Conservation (phyloP, 345 rosid species). For the Eutrema heterophyllum region DNA sequence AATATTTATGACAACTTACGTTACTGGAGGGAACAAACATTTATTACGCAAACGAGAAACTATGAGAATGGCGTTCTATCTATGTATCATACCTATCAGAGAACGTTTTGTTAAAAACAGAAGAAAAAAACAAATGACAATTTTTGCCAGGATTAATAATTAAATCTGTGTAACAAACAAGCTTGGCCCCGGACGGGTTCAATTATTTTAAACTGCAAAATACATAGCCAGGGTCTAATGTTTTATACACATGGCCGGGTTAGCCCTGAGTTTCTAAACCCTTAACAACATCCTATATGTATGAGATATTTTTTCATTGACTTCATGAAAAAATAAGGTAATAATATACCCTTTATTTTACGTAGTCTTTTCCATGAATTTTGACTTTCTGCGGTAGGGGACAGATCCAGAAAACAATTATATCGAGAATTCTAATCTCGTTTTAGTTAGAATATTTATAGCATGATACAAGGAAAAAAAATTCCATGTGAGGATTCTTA, state of each 20-base stretch:
- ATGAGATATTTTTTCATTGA: background rate
- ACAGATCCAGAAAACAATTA: background rate
- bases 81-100: too few species aligned
- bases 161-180: too few species aligned
- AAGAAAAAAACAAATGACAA: too few species aligned
- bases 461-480: too few species aligned
- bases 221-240: too few species aligned
- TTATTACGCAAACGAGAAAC: background rate
- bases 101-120: too few species aligned
- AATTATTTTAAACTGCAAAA: too few species aligned
- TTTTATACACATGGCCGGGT: too few species aligned
- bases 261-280: too few species aligned
- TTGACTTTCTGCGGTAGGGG: background rate
- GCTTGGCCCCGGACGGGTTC: too few species aligned
- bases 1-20: background rate
- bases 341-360: background rate
- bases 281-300: too few species aligned
- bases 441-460: background rate
- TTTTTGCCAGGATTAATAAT: too few species aligned
- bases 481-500: background rate
- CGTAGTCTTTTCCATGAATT: background rate
- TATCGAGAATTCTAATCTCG: background rate
- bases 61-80: background rate
- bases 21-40: background rate
- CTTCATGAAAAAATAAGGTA: background rate